Conservation (phyloP, 1,284 basidiomycete genomes). For the Ceratobasidium sp. region DNA sequence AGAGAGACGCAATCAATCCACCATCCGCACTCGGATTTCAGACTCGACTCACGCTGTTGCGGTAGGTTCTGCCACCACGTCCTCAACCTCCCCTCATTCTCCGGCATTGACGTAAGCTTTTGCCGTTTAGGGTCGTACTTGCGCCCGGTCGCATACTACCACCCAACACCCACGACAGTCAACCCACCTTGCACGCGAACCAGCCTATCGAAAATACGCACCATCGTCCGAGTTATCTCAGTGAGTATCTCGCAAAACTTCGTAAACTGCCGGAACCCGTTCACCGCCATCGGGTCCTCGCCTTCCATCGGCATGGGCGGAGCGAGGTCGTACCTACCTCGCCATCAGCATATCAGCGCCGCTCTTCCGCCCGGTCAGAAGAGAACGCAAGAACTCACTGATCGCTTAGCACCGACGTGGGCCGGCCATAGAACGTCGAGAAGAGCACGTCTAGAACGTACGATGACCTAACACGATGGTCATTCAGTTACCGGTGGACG, state of each 20-base stretch:
- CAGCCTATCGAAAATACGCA: background rate
- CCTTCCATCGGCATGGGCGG: constrained; percentile 34
- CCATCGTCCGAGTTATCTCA: constrained; percentile 38
- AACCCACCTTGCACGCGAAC: too few relatives aligned
- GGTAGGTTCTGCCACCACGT: constrained; percentile 30
- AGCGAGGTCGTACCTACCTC: constrained; percentile 24
- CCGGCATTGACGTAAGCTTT: constrained; percentile 38
- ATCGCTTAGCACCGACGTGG: constrained; percentile 34
- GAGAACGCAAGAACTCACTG: constrained; percentile 19
- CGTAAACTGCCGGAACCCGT: constrained; percentile 28
- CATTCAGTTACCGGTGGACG: background rate
- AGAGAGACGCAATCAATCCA: background rate
- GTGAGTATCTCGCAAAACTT: constrained; percentile 34
- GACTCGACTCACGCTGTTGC: constrained; percentile 25
- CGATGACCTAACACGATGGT: constrained; percentile 14
- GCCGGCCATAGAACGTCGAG: constrained; percentile 38
- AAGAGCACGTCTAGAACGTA: constrained; percentile 36
- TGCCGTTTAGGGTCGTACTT: constrained; percentile 36
- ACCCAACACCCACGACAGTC: too few relatives aligned
- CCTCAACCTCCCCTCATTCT: constrained; percentile 27
- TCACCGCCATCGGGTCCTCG: constrained; percentile 27
- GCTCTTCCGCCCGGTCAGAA: background rate
- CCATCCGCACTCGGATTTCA: background rate
- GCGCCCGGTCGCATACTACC: constrained; percentile 35
- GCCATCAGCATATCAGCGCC: background rate